Conservation (phyloP, 2,329 filamentous ascomycete genomes). For the Claviceps quebecensis region DNA sequence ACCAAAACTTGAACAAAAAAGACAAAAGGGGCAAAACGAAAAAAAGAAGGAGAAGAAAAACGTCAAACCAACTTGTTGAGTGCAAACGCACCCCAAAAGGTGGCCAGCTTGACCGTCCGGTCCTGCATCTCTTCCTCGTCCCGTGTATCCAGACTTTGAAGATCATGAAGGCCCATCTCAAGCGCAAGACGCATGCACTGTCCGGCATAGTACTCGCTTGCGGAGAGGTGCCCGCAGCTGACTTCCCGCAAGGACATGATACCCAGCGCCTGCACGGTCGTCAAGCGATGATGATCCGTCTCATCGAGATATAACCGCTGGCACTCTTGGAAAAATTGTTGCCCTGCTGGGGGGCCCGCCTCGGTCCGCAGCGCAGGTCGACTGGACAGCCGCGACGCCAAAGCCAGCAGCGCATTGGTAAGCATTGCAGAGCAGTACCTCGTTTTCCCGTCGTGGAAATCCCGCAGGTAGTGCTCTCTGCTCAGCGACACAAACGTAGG, state of each 20-base stretch:
- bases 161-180: constrained; percentile 53
- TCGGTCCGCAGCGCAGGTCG: constrained; percentile 46
- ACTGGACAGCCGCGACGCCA: constrained; percentile 54
- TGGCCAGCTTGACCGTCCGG: constrained; percentile 41
- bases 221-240: constrained; percentile 55
- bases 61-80: constrained; percentile 41
- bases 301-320: constrained; percentile 43
- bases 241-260: constrained; percentile 63
- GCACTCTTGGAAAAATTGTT: constrained; percentile 60
- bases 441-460: constrained; percentile 43
- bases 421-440: constrained; percentile 54
- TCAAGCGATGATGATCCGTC: constrained; percentile 44
- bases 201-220: constrained; percentile 57
- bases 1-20: neutral
- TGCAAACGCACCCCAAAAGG: constrained; percentile 47
- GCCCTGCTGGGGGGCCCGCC: constrained; percentile 45
- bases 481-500: constrained; percentile 59
- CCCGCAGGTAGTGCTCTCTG: constrained; percentile 53
- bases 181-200: constrained; percentile 57
- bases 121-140: constrained; percentile 34
- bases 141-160: constrained; percentile 18
- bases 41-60: neutral
- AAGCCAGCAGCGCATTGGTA: constrained; percentile 48
- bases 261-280: constrained; percentile 58
- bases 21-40: neutral